Evolutionary conservation across 345 rosid species (phyloP).

Genomic region (Salix arbutifolia): DNA sequence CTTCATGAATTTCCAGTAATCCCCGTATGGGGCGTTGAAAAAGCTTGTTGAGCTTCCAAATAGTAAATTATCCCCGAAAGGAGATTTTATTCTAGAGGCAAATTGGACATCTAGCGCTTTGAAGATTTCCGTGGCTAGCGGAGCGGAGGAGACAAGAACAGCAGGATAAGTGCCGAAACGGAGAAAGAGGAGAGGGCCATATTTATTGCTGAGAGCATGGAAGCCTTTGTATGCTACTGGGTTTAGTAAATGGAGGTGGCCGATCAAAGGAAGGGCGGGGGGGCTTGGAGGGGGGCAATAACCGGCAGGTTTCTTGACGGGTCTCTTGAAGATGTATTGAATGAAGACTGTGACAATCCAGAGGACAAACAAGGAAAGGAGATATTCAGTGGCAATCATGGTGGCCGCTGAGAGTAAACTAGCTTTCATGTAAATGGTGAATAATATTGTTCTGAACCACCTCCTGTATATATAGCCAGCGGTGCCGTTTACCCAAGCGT

Average conservation of each 20-base stretch:
- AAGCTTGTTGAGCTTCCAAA: slow-evolving; percentile 27
- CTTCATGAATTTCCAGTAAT: slow-evolving; percentile 51
- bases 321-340: not conserved
- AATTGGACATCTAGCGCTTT: slow-evolving; percentile 23
- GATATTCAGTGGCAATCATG: not conserved
- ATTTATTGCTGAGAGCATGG: slow-evolving; percentile 1
- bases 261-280: slow-evolving; percentile 32
- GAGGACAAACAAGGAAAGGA: not conserved
- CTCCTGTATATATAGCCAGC: not conserved
- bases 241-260: slow-evolving; percentile 40
- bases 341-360: not conserved
- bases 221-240: slow-evolving; percentile 26
- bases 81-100: slow-evolving; percentile 5
- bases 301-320: not conserved
- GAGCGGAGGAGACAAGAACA: not conserved
- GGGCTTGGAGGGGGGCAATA: slow-evolving; percentile 40
- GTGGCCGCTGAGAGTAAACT: not conserved
- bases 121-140: not conserved
- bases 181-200: not conserved
- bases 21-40: slow-evolving; percentile 34
- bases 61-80: slow-evolving; percentile 22
- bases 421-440: not conserved
- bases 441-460: not conserved
- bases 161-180: not conserved
- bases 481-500: too few relatives aligned